Evolutionary conservation across 805 yeast species (phyloP), one percentile per base, ranked within the genome.

Genomic region (Saccharomycopsis malanga): DNA sequence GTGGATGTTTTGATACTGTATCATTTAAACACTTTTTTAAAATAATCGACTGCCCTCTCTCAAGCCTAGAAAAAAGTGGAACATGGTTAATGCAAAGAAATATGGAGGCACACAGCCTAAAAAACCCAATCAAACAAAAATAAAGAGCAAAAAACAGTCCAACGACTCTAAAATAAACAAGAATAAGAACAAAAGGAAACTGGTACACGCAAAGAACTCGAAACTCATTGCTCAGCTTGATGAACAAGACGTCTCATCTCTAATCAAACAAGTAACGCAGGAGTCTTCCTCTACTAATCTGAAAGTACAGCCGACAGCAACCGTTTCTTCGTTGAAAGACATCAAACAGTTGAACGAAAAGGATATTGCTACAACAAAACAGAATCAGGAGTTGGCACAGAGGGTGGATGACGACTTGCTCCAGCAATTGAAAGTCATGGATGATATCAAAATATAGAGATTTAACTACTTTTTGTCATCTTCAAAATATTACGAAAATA

Each of bases 151-250:
- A n/a, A n/a, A n/a, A n/a, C n/a, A n/a, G n/a, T n/a, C n/a, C n/a
- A n/a, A n/a, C n/a, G n/a, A n/a, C 27, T 10, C 42, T 10, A 39
- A 22, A 12, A 12, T 10, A 6, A 39, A 20, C 25, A 36, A 18
- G 25, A 41, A 41, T 9, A 41, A 41, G 20, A 22, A 7, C 7
- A 29, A 34, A 24, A 36, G 29, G 37, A 36, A 17, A 29, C 29
- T 9, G 27, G 5, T 30, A n/a, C 25, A 37, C 9, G 18, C 4
- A 10, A 44, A 36, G 27, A 44, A 44, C 30, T n/a, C 47, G 9
- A 44, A 38, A 17, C 15, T 44, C 24, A 27, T 44, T 6, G 42
- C 10, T 7, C 6, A 5, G 6, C 27, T 44, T 4, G 47, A 44
- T 21, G 18, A 12, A n/a, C n/a, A n/a, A 5, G 21, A 25, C n/a